These are phyloP conservation scores for Artemisia tridentata DNA, from an alignment of 129 eudicot genomes.

Conservation along the genomic window DNA sequence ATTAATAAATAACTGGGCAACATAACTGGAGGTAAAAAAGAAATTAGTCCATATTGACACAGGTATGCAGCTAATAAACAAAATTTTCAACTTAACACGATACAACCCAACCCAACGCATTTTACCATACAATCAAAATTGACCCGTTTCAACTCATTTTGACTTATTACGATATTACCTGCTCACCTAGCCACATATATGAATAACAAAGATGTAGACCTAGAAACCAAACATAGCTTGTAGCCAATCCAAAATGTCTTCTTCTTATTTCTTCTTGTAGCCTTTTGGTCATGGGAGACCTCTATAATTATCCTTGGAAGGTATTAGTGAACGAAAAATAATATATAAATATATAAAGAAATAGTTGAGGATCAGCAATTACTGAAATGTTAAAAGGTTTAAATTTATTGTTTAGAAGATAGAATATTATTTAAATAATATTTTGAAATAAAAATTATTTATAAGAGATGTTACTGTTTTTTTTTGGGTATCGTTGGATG, in stretches of 20 bases:
- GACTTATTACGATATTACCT: conserved; percentile 7
- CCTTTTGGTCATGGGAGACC: conserved; percentile 91
- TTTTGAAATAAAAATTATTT: too few species aligned
- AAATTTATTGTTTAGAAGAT: too few species aligned
- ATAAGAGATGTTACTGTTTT: too few species aligned
- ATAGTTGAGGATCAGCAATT: accelerated
- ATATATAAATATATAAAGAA: too few species aligned
- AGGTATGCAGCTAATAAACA: too few species aligned
- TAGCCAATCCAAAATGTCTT: conserved; percentile 89
- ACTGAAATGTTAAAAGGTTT: accelerated
- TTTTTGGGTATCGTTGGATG: too few species aligned
- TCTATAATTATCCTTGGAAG: too few species aligned
- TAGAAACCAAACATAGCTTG: conserved; percentile 93
- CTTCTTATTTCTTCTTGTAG: conserved; percentile 64
- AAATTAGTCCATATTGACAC: too few species aligned
- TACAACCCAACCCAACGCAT: not conserved
- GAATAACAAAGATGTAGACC: conserved; percentile 39
- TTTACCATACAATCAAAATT: not conserved
- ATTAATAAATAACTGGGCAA: too few species aligned
- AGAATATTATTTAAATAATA: too few species aligned
- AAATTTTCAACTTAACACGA: not conserved
- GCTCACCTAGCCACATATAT: not conserved
- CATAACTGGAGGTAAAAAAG: too few species aligned
- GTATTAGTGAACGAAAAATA: accelerated
- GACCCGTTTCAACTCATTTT: conserved; percentile 7